Evolutionary conservation across 2,329 filamentous ascomycete genomes (phyloP).

Genomic region (Alternaria sp.): DNA sequence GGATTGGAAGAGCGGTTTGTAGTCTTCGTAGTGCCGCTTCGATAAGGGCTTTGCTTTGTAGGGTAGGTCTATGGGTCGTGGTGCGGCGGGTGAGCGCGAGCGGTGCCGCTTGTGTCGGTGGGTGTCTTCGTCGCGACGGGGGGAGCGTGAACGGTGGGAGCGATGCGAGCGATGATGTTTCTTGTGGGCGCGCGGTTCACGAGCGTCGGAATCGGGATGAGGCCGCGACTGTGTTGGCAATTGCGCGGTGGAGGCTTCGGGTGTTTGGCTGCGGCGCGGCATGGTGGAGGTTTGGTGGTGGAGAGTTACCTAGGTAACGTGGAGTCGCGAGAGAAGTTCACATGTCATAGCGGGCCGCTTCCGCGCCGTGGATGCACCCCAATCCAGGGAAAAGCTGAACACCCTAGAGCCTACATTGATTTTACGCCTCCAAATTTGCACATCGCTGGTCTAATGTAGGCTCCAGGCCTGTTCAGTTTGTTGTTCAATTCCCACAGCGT

Average conservation of each 20-base stretch:
- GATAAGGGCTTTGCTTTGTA: conserved; percentile 69
- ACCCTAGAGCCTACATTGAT: no score
- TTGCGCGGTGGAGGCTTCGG: background rate
- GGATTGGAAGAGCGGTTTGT: conserved; percentile 76
- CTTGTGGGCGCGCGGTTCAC: conserved; percentile 36
- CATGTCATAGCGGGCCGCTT: background rate
- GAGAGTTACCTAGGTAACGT: background rate
- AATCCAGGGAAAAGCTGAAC: no score
- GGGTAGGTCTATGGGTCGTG: conserved; percentile 59
- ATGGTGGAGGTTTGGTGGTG: background rate
- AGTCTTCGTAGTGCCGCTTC: conserved; percentile 70
- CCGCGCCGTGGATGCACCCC: background rate
- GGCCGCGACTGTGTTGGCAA: background rate
- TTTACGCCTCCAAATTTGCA: no score
- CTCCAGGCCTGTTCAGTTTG: no score
- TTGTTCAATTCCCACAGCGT: no score
- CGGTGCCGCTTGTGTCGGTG: conserved; percentile 37
- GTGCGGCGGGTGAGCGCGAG: conserved; percentile 34
- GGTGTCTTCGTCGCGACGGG: conserved; percentile 31
- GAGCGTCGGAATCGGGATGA: background rate
- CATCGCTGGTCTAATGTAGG: no score
- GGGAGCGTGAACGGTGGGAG: conserved; percentile 45
- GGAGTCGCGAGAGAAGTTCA: background rate
- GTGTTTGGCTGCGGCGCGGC: conserved; percentile 2
- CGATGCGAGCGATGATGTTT: conserved; percentile 49